Evolutionary conservation across 345 rosid genomes (phyloP).

Genomic region (Cardamine occulta): DNA sequence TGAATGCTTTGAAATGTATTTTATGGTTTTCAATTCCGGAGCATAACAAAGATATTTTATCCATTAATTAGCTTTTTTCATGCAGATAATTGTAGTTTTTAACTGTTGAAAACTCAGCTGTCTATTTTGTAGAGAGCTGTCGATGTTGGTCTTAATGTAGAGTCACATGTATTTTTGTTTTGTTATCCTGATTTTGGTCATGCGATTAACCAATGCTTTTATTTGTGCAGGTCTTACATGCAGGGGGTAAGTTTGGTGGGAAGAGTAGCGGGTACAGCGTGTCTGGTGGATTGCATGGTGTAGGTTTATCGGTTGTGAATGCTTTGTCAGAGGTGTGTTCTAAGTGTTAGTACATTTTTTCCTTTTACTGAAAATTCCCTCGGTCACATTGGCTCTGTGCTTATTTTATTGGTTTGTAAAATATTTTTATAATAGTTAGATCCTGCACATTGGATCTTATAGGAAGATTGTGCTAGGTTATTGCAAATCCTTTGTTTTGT

Average conservation of each 20-base stretch:
- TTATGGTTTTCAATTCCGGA: background rate
- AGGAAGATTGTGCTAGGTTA: constrained; percentile 15
- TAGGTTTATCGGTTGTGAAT: constrained; percentile 97
- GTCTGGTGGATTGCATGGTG: constrained; percentile 98
- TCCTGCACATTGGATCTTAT: constrained; percentile 3
- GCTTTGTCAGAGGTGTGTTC: constrained; percentile 87
- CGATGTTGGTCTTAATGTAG: background rate
- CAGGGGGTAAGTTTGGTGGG: constrained; percentile 99
- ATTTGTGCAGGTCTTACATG: constrained; percentile 81
- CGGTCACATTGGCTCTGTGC: background rate
- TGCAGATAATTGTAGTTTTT: constrained; percentile 12
- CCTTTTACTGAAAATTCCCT: constrained; percentile 2
- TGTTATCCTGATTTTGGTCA: background rate
- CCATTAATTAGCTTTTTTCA: background rate
- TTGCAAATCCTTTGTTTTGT: constrained; percentile 3
- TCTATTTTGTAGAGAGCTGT: background rate
- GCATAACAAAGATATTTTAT: background rate
- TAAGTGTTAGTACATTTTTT: constrained; percentile 11
- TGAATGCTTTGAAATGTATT: background rate
- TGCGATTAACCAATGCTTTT: constrained; percentile 21
- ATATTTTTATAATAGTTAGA: constrained; percentile 1
- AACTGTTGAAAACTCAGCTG: background rate
- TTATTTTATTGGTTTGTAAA: background rate
- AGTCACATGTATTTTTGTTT: background rate
- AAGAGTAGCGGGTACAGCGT: constrained; percentile 93